Conservation (phyloP, 1,284 basidiomycete species). For the Papiliotrema fonsecae region DNA sequence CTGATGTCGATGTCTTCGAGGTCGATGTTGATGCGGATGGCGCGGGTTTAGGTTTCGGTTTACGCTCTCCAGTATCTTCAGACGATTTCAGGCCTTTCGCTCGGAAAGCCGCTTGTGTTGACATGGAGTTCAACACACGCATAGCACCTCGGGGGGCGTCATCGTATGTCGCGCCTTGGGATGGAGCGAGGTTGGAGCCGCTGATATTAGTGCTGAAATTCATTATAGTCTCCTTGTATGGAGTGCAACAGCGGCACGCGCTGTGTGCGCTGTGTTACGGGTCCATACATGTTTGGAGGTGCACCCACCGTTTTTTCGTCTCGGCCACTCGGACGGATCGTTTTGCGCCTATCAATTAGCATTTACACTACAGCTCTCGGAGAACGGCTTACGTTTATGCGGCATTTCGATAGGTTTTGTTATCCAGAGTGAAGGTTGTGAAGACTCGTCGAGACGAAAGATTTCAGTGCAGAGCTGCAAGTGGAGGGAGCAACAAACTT, state of each 20-base stretch:
- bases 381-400: constrained; percentile 39
- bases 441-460: neutral
- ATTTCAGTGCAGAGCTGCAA: neutral
- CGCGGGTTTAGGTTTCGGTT: constrained; percentile 1
- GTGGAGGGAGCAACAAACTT: neutral
- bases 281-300: no score
- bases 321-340: constrained; percentile 37
- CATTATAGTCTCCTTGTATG: no score
- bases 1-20: neutral
- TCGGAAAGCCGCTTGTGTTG: constrained; percentile 34
- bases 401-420: constrained; percentile 28
- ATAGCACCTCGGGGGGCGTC: constrained; percentile 41
- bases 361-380: neutral
- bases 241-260: no score
- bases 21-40: neutral
- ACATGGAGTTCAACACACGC: constrained; percentile 38
- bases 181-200: constrained; percentile 38
- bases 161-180: constrained; percentile 17
- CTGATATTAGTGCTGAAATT: constrained; percentile 28
- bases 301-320: constrained; percentile 32
- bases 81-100: constrained; percentile 25
- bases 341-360: constrained; percentile 34
- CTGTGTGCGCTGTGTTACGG: no score
- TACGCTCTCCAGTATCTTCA: constrained; percentile 38
- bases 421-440: no score